A percentile compares a stretch with the other conserved stretches of the same genome.
phyloP scores from a whole-genome alignment of 225 moss, liverwort and hornwort species.

The Ulota crispa region DNA sequence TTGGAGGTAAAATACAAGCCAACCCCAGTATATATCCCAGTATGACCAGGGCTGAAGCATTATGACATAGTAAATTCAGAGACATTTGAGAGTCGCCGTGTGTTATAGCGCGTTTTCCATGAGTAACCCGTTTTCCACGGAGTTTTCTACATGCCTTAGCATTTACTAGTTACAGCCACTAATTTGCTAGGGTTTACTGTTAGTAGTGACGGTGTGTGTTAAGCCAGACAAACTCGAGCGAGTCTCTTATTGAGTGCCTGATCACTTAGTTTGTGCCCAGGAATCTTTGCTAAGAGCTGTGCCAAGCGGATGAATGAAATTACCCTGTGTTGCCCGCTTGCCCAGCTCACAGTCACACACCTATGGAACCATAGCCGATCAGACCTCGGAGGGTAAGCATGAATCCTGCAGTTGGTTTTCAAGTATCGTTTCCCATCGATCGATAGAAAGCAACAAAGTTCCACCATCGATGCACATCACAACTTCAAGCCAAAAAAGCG shows the following conservation, averaged over 20 bases:
- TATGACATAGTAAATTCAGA: neutral
- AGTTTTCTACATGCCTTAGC: neutral
- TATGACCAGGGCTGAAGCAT: neutral
- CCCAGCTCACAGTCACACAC: neutral
- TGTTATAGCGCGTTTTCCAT: neutral
- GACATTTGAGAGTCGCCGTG: neutral
- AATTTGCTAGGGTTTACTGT: neutral
- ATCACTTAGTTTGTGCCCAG: too few relatives aligned
- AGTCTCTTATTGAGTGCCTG: neutral
- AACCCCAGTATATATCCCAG: too few relatives aligned
- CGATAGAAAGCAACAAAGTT: neutral
- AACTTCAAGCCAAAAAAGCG: neutral
- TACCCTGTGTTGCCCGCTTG: neutral
- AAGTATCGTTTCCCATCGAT: neutral
- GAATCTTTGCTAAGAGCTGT: neutral
- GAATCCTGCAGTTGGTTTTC: neutral
- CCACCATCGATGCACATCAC: neutral
- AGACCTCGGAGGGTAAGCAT: neutral
- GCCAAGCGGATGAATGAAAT: neutral
- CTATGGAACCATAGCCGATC: slow-evolving; percentile 5
- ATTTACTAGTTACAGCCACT: neutral
- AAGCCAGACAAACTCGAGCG: neutral
- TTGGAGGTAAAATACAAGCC: too few relatives aligned
- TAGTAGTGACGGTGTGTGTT: neutral
- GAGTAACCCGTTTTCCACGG: neutral